These are phyloP conservation scores for Ustilago nuda DNA, from an alignment of 1,284 basidiomycete species.

Conservation along the genomic window DNA sequence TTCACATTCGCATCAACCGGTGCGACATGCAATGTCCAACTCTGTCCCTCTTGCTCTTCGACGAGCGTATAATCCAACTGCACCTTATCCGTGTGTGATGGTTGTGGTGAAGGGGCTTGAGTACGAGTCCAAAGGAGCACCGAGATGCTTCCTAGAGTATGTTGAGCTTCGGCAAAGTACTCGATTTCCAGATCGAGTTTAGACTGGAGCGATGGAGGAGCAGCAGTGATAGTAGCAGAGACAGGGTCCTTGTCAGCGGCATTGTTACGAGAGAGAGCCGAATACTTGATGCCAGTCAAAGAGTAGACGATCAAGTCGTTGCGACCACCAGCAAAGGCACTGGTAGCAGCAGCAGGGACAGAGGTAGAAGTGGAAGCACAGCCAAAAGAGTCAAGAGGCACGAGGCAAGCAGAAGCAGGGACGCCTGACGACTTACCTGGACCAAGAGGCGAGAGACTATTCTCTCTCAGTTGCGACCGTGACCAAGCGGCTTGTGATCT, in stretches of 20 bases:
- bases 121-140: slow-evolving; percentile 31
- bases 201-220: slow-evolving; percentile 17
- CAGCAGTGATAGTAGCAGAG: slow-evolving; percentile 2
- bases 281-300: neutral
- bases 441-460: slow-evolving; percentile 12
- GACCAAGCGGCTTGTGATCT: slow-evolving; percentile 23
- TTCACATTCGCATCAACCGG: slow-evolving; percentile 5
- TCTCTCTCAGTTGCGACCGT: slow-evolving; percentile 18
- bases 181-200: slow-evolving; percentile 29
- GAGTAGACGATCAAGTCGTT: slow-evolving; percentile 14
- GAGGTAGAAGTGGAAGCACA: slow-evolving; percentile 8
- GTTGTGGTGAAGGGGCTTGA: neutral
- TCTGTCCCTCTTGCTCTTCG: slow-evolving; percentile 1
- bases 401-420: neutral
- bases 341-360: slow-evolving; percentile 12
- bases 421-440: slow-evolving; percentile 25
- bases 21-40: slow-evolving; percentile 13
- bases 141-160: slow-evolving; percentile 32
- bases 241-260: slow-evolving; percentile 27
- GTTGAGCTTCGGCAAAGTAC: slow-evolving; percentile 49
- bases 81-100: neutral
- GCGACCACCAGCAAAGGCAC: slow-evolving; percentile 3
- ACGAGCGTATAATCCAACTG: slow-evolving; percentile 17
- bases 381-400: neutral
- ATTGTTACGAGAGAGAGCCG: slow-evolving; percentile 1